Base-by-base conservation (phyloP, 352 stramenopile species). In the Phytophthora kernoviae region DNA sequence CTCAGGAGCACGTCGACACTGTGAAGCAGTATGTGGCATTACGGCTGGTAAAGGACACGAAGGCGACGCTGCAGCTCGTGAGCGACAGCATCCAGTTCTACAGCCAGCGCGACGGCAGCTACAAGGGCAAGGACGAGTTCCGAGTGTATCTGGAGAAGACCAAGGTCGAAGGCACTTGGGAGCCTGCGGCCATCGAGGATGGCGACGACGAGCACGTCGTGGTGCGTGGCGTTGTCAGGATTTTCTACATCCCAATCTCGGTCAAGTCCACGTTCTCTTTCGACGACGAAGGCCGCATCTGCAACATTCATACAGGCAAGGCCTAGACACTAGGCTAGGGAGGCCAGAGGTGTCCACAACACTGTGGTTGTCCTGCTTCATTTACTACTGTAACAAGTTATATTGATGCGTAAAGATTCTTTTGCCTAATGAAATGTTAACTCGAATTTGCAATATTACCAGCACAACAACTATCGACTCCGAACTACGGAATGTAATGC, bases 31-130 rank as follows among this genome's bases (percentile, higher is more conserved):
- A 81, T 51, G 67, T 85, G 47, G 54, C 60, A 22, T 43, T 79
- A 36, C 73, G 75, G 2, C 61, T 81, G 8, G 52, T 66, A 40
- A 82, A 83, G 55, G 54, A 70, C 60, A 75, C 39, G 1, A 62
- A 64, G 22, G 70, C 73, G 60, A 79, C 65, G 26, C 51, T 85
- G 32, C 58, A 78, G 52, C 73, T 85, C 24, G 67, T 85, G 58
- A 85, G 73, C 40, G 75, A 85, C 57, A 70, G 77, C 68, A 71
- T 85, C 11, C 43, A 77, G 36, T 77, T 79, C 63, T 80, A 75
- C 68, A 81, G 73, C 48, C 73, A 82, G 51, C 70, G 75, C 9
- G 70, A 82, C 54, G 70, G 75, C 24, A 71, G 49, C 54, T 82
- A 73, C 62, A 58, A 76, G 45, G 75, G 70, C 58, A 81, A 75